Percentiles rank a stretch among this genome's conserved stretches.
Evolutionary conservation across 345 rosid genomes (phyloP).

Genomic region (Brassica juncea): DNA sequence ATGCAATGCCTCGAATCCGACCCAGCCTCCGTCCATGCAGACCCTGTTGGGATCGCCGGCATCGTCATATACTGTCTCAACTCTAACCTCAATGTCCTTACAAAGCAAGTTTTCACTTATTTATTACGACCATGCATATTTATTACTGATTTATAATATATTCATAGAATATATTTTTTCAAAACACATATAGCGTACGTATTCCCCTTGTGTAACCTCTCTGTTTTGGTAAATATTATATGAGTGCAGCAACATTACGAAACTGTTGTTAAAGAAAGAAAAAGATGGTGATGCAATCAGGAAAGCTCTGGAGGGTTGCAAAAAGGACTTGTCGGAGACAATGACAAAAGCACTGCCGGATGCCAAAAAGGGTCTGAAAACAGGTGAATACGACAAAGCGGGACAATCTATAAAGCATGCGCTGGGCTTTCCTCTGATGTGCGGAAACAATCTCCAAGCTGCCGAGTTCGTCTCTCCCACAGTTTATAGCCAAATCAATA

Average conservation of each 20-base stretch:
- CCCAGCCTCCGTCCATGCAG: background rate
- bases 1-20: conserved; percentile 33
- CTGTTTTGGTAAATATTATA: background rate
- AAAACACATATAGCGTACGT: background rate
- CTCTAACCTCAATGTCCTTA: conserved; percentile 20
- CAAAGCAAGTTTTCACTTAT: conserved; percentile 5
- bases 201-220: background rate
- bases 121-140: background rate
- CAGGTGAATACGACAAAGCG: conserved; percentile 20
- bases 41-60: conserved; percentile 14
- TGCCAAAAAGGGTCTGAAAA: background rate
- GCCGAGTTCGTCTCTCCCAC: background rate
- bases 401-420: background rate
- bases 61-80: conserved; percentile 25
- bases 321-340: background rate
- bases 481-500: background rate
- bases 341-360: background rate
- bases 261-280: background rate
- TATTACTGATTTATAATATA: no score
- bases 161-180: background rate
- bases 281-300: background rate
- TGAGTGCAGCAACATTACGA: background rate
- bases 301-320: conserved; percentile 3
- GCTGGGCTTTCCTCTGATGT: background rate
- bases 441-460: background rate